Evolutionary conservation across 495 filamentous ascomycete species (phyloP).

Genomic region (Xylaria scruposa): DNA sequence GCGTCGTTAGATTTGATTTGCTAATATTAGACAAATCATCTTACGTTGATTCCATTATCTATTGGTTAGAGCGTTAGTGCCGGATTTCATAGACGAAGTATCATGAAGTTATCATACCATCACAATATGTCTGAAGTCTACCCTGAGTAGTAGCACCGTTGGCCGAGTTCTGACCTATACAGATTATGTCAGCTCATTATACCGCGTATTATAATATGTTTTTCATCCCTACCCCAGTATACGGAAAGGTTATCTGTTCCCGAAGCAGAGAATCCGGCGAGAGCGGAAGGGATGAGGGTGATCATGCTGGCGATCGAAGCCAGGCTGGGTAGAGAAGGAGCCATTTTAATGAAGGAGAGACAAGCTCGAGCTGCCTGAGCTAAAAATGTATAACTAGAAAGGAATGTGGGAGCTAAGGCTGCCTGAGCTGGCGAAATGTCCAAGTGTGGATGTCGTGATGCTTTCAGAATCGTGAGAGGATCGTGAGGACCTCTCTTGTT

Average conservation of each 20-base stretch:
- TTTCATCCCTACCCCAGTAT: conserved; percentile 62
- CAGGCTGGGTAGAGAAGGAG: conserved; percentile 32
- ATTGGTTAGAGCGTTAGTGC: conserved; percentile 22
- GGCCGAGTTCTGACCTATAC: conserved; percentile 58
- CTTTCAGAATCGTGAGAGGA: not conserved
- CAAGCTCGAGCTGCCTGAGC: conserved; percentile 27
- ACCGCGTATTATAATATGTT: conserved; percentile 25
- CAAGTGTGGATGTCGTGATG: conserved; percentile 17
- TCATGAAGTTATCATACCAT: conserved; percentile 50
- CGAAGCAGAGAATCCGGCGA: conserved; percentile 56
- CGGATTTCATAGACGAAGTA: too few species aligned
- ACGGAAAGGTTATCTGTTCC: conserved; percentile 66
- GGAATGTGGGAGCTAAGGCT: conserved; percentile 25
- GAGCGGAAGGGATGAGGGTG: conserved; percentile 29
- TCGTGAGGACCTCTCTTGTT: conserved; percentile 15
- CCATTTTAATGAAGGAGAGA: conserved; percentile 33
- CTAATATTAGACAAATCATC: conserved; percentile 12
- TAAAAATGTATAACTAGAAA: conserved; percentile 19
- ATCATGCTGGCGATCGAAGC: conserved; percentile 41
- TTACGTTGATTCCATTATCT: conserved; percentile 43
- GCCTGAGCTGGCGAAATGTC: conserved; percentile 22
- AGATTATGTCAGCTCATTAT: not conserved
- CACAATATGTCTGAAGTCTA: conserved; percentile 59
- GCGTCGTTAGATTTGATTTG: conserved; percentile 1
- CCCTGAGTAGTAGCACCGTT: conserved; percentile 50